A percentile compares a stretch with the other conserved stretches of the same genome.
Conservation (phyloP, 257 asterid species). For the Solanum medicagineum region DNA sequence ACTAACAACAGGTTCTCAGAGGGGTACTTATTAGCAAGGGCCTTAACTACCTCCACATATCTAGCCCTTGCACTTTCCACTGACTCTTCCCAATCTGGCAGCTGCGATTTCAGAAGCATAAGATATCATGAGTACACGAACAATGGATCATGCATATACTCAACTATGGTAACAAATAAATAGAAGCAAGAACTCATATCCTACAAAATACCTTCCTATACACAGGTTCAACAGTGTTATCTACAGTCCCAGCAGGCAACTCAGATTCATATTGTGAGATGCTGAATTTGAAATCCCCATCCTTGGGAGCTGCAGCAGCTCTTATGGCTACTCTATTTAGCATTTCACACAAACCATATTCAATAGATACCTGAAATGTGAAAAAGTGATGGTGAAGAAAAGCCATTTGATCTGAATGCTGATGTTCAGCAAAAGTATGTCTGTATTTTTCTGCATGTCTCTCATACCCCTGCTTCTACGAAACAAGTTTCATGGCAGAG, state of each 20-base stretch:
- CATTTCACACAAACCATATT: slow-evolving; percentile 80
- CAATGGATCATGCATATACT: background rate
- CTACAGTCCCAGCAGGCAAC: slow-evolving; percentile 65
- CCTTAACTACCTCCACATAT: slow-evolving; percentile 46
- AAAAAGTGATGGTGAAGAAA: background rate
- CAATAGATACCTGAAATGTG: slow-evolving; percentile 54
- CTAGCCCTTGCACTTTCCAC: slow-evolving; percentile 41
- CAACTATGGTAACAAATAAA: background rate
- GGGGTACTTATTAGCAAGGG: slow-evolving; percentile 74
- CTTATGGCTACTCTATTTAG: slow-evolving; percentile 57
- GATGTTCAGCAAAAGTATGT: background rate
- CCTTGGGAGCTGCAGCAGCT: slow-evolving; percentile 57
- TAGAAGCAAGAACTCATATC: background rate
- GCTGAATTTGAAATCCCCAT: slow-evolving; percentile 52
- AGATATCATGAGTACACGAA: background rate
- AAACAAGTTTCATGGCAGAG: background rate
- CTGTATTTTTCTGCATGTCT: background rate
- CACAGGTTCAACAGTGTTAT: slow-evolving; percentile 25
- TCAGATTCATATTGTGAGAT: slow-evolving; percentile 51
- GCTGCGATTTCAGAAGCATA: slow-evolving; percentile 18
- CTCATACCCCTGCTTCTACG: background rate
- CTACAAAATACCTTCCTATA: slow-evolving; percentile 44
- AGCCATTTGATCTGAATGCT: background rate
- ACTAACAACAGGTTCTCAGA: slow-evolving; percentile 74
- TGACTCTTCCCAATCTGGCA: slow-evolving; percentile 74